These are phyloP conservation scores for Cystobasidium pallidum DNA, from an alignment of 1,284 basidiomycete species.

Conservation along the genomic window DNA sequence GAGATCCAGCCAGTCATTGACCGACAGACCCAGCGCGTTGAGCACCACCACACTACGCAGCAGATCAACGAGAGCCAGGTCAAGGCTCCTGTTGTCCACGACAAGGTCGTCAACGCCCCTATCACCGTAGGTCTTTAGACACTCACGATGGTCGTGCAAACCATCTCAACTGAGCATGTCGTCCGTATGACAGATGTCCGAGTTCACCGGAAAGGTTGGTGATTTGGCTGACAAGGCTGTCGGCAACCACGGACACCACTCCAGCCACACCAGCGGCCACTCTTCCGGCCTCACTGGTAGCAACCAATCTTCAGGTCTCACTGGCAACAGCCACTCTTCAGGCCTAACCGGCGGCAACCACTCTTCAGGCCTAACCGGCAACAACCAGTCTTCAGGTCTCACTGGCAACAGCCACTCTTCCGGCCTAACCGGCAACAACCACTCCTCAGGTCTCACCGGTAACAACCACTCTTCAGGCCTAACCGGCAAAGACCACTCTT, in stretches of 20 bases:
- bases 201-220: constrained; percentile 41
- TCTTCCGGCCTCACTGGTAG: constrained; percentile 18
- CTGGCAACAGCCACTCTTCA: constrained; percentile 4
- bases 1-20: constrained; percentile 45
- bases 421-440: background rate
- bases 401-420: background rate
- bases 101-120: constrained; percentile 35
- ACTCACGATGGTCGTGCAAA: background rate
- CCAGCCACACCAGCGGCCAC: constrained; percentile 5
- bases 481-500: background rate
- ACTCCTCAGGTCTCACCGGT: constrained; percentile 19
- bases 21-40: constrained; percentile 40
- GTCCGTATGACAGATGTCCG: constrained; percentile 9
- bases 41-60: constrained; percentile 46
- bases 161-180: background rate
- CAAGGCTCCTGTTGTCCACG: constrained; percentile 39
- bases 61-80: constrained; percentile 35
- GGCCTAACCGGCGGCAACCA: constrained; percentile 14
- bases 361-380: background rate
- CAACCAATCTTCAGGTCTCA: background rate
- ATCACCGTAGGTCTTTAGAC: constrained; percentile 20
- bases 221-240: constrained; percentile 20
- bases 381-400: background rate
- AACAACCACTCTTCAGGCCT: background rate
- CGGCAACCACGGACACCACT: constrained; percentile 10